Evolutionary conservation across 306 rosid species (phyloP), one percentile per base, ranked within the genome.

Genomic region (Ormosia semicastrata): DNA sequence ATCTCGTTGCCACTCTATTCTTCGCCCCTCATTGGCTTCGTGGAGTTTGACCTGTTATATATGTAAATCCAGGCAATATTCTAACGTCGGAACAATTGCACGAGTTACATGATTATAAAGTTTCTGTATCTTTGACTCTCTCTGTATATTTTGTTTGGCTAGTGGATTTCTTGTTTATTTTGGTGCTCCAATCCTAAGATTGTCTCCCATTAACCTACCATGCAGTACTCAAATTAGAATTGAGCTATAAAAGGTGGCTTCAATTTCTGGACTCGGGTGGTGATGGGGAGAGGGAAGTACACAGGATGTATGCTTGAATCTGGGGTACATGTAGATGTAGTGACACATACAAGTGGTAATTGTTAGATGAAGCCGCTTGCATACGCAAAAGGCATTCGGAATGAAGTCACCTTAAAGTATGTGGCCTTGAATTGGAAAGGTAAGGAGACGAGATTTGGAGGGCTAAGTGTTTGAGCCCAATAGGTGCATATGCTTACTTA

Each of bases 1-100:
- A 52, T 82, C 68, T 4, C 73, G 24, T 78, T 10, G 79, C 47
- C 76, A 29, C 63, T 68, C 56, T 18, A 72, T 65, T 75, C 29
- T 37, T 40, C 46, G 57, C 43, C 60, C 37, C 2, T 68, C 2
- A 1, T 24, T 0, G 24, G 24, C 24, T 24, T 24, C 24, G 24
- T 24, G 24, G 24, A 24, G 24, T 24, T 24, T 24, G 24, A 24
- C 24, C 24, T 24, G 24, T 24, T 1, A 24, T 24, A 24, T 24
- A 24, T 24, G 24, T 24, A 24, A 24, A 57, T 68, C 76, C 9
- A 24, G 24, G 24, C 33, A 34, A 34, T 80, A 43, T 60, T 74
- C 37, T 62, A 24, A 24, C 24, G 24, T 24, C 24, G 71, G 36
- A 71, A 37, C 56, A 71, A 65, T 74, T 76, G 71, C 73, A 13